Base-by-base conservation (phyloP, 345 rosid genomes). In the Eucalyptus pauciflora region DNA sequence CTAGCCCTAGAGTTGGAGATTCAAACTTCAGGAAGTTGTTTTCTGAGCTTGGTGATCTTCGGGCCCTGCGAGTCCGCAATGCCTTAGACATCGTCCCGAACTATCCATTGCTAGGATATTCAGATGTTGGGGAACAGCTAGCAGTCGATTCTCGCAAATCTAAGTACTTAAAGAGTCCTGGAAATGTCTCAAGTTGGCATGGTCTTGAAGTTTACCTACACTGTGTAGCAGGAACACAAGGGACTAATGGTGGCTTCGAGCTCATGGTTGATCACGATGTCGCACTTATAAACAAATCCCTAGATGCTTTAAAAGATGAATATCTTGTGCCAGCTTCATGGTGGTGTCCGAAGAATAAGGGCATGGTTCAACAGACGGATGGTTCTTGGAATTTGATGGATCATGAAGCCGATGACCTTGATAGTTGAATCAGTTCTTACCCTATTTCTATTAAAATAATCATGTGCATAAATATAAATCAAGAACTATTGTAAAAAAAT, bases 361-460 rank as follows among this genome's bases (percentile, higher is more conserved):
- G 98, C 29, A 94, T 95, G 97, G 96, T 94, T 69, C 98, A 95
- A 85, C 94, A 91, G 85, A 89, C 54, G 3, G 97, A 97, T 88
- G 99, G 98, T 3, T 95, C 96, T 69, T 97, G 98, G 99, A 93
- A 91, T 89, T 91, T 95, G 90, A 90, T 94, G 93, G 99, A 96
- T 88, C 96, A 92, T 87, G 95, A 96, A 87, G 90, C 89, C 12
- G 95, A 95, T 81, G 93, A 91, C 87, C 81, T 37, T 17, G 45
- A 33, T 17, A 71, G 7, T 20, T 71, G 81, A 71, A 33, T 56
- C 81, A 33, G 45, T 33, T 37, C 10, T 18, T 17, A 5, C 37
- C 37, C 81, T 71, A 71, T 71, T 71, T 17, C 81, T 33, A 56
- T 56, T 56, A 10, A 18, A 33, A 71, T 8, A 33, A 71, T 18